Evolutionary conservation across 768 basidiomycete species (phyloP).

Genomic region (Pholiota conissans): DNA sequence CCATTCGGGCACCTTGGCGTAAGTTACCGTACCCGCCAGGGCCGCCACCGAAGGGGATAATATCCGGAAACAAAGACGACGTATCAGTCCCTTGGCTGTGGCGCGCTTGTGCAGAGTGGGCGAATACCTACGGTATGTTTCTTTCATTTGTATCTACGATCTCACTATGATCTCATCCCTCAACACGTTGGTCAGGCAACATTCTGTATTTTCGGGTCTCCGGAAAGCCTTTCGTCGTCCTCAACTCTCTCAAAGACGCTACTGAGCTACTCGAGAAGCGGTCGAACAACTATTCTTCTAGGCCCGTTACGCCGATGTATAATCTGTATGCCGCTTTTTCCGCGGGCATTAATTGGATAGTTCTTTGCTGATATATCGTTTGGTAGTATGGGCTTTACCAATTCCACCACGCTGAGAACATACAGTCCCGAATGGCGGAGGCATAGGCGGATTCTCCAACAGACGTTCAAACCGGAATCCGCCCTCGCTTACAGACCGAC

Average conservation of each 20-base stretch:
- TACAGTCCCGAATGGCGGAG: constrained; percentile 36
- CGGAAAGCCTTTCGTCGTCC: constrained; percentile 1
- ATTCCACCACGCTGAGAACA: neutral
- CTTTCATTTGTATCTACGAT: neutral
- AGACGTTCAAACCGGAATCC: constrained; percentile 29
- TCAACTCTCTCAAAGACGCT: neutral
- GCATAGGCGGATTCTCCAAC: constrained; percentile 35
- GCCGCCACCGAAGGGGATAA: neutral
- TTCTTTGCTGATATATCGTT: neutral
- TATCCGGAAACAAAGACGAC: neutral
- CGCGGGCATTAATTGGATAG: too few species aligned
- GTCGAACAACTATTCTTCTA: neutral
- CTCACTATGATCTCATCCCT: neutral
- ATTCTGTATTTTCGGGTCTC: neutral
- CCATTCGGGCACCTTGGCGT: neutral
- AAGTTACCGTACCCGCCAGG: neutral
- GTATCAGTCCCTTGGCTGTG: neutral
- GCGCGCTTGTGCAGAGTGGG: neutral
- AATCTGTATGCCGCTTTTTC: neutral
- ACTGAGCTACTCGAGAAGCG: neutral
- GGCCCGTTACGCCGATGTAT: neutral
- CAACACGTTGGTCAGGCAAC: neutral
- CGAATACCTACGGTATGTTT: neutral
- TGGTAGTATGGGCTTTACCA: neutral
- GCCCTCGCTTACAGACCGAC: constrained; percentile 25